These are phyloP conservation scores for Aristolochia fimbriata DNA, from an alignment of 164 flowering plant species.

Conservation along the genomic window DNA sequence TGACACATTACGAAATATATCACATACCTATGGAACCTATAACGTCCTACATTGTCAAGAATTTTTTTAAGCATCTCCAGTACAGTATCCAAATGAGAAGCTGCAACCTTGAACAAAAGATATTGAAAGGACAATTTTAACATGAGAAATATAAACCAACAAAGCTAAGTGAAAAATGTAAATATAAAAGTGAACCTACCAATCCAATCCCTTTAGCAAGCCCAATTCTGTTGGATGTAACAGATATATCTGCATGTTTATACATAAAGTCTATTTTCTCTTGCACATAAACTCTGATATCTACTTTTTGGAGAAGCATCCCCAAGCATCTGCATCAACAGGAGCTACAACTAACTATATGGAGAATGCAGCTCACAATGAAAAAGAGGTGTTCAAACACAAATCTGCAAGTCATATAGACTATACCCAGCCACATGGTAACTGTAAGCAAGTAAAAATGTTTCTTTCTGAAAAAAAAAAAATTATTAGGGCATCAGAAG, in stretches of 20 bases:
- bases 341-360: no score
- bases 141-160: background rate
- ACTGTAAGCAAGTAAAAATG: background rate
- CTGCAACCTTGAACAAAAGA: constrained; percentile 59
- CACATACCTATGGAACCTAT: constrained; percentile 53
- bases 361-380: no score
- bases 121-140: background rate
- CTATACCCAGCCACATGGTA: background rate
- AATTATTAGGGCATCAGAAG: background rate
- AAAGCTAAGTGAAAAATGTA: background rate
- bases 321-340: constrained; percentile 64
- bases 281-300: constrained; percentile 58
- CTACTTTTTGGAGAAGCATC: constrained; percentile 82
- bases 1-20: background rate
- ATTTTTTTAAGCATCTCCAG: constrained; percentile 81
- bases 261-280: constrained; percentile 91
- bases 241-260: constrained; percentile 57
- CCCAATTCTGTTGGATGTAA: constrained; percentile 81
- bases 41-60: constrained; percentile 70
- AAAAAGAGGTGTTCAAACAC: no score
- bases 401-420: no score
- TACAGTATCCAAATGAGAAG: constrained; percentile 93
- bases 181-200: constrained; percentile 31
- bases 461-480: background rate
- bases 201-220: constrained; percentile 95